Percentiles rank a stretch among this genome's conserved stretches.
phyloP scores from a whole-genome alignment of 495 filamentous ascomycete genomes.

The Parmelia sp. region DNA sequence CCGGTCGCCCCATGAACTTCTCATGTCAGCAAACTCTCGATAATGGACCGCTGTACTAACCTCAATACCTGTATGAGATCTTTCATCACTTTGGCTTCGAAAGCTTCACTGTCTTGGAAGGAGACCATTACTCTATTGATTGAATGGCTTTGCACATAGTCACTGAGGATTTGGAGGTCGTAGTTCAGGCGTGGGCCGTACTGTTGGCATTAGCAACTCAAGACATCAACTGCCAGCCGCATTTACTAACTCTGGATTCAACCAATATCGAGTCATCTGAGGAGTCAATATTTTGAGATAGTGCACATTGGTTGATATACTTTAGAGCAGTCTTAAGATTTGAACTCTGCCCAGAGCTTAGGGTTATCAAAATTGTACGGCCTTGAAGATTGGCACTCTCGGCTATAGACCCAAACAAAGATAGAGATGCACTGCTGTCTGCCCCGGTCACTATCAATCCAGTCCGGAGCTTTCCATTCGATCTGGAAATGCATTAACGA shows the following conservation, averaged over 20 bases:
- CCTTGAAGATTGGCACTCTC: slow-evolving; percentile 43
- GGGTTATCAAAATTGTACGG: slow-evolving; percentile 53
- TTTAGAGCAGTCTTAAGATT: slow-evolving; percentile 82
- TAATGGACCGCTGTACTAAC: slow-evolving; percentile 40
- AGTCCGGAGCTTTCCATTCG: slow-evolving; percentile 58
- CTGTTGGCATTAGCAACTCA: slow-evolving; percentile 29
- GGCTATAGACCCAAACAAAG: slow-evolving; percentile 64
- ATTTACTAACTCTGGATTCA: not conserved
- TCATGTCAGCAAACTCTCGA: slow-evolving; percentile 16
- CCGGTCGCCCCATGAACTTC: slow-evolving; percentile 78
- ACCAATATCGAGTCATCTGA: slow-evolving; percentile 25
- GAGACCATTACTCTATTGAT: slow-evolving; percentile 63
- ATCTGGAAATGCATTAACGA: slow-evolving; percentile 32
- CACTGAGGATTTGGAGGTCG: slow-evolving; percentile 75
- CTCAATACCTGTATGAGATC: slow-evolving; percentile 74
- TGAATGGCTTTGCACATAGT: slow-evolving; percentile 50
- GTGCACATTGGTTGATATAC: slow-evolving; percentile 70
- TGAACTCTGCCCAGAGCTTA: slow-evolving; percentile 69
- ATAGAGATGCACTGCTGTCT: slow-evolving; percentile 71
- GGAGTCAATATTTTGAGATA: slow-evolving; percentile 47
- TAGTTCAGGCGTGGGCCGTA: slow-evolving; percentile 77
- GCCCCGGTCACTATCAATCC: slow-evolving; percentile 79
- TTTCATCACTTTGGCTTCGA: slow-evolving; percentile 69
- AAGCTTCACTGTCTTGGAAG: slow-evolving; percentile 88
- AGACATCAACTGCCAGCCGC: not conserved